Base-by-base conservation (phyloP, 2,329 filamentous ascomycete genomes). In the Botrytis medusae region DNA sequence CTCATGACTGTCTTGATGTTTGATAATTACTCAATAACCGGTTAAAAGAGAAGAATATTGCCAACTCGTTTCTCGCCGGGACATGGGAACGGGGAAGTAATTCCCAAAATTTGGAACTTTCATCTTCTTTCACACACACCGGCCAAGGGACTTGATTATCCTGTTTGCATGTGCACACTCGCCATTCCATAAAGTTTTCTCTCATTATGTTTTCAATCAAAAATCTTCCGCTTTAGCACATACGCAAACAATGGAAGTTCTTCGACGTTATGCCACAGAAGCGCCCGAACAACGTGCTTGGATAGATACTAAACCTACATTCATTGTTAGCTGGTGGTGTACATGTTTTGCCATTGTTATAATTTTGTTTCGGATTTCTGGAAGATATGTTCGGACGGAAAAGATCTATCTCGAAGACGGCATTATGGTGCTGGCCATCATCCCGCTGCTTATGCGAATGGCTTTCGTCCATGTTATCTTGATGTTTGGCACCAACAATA, bases 271-370 rank as follows among this genome's bases (percentile, higher is more conserved):
- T 70, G 68, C 69, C 32, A 75, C 54, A 69, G 71, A 74, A 44
- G 75, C 78, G 63, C 80, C 80, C 14, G 78, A 75, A 20, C 69
- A 74, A 18, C 75, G 74, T 65, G 71, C 64, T 12, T 78, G 77
- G 71, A 73, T 76, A 65, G 75, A 87, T 68, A 91, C 95, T 83
- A 96, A 97, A 81, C 94, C 95, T 25, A 97, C 94, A 0, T 86
- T 98, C 54, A 87, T 98, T 75, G 94, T 97, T 78, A 95, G 92
- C 82, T 98, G 95, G 94, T 98, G 95, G 95, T 93, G 92, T 76
- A 95, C 93, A 59, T 86, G 89, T 18, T 95, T 95, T 82, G 92
- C 94, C 76, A 86, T 94, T 62, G 88, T 90, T 75, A 93, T 97
- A 80, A 97, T 99, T 77, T 82, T 94, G 60, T 84, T 95, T 65